Evolutionary conservation across 495 filamentous ascomycete genomes (phyloP).

Genomic region (Penicillium lagena): DNA sequence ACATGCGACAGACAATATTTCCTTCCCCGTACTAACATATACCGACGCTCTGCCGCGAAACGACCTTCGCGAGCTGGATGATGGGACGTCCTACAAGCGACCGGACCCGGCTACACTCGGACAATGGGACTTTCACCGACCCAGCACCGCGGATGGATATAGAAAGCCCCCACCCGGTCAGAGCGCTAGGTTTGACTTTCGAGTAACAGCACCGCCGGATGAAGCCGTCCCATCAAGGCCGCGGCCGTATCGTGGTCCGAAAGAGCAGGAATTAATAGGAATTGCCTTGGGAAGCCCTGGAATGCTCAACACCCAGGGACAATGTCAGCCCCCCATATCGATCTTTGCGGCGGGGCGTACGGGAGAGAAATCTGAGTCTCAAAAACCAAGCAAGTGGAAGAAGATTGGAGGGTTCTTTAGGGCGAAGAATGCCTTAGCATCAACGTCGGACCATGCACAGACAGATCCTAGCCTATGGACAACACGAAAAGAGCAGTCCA

Average conservation of each 20-base stretch:
- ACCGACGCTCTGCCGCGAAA: conserved; percentile 29
- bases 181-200: conserved; percentile 31
- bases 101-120: conserved; percentile 3
- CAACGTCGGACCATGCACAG: conserved; percentile 13
- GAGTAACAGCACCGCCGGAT: conserved; percentile 23
- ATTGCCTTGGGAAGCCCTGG: conserved; percentile 50
- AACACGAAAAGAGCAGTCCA: background rate
- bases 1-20: conserved; percentile 20
- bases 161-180: conserved; percentile 10
- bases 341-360: conserved; percentile 14
- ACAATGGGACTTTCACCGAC: conserved; percentile 18
- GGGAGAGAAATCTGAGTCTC: conserved; percentile 17
- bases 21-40: conserved; percentile 28
- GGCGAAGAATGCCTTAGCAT: conserved; percentile 32
- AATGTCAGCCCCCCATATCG: conserved; percentile 11
- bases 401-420: conserved; percentile 47
- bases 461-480: background rate
- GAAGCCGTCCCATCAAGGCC: conserved; percentile 14
- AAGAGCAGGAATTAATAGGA: conserved; percentile 37
- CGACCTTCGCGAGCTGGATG: conserved; percentile 17
- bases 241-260: conserved; percentile 5
- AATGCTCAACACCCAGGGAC: conserved; percentile 17
- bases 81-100: background rate
- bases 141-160: conserved; percentile 13
- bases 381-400: conserved; percentile 52